Percentiles rank a stretch among this genome's conserved stretches.
These are phyloP conservation scores for Saturnispora mendoncae DNA, from an alignment of 805 yeast species.

Conservation along the genomic window DNA sequence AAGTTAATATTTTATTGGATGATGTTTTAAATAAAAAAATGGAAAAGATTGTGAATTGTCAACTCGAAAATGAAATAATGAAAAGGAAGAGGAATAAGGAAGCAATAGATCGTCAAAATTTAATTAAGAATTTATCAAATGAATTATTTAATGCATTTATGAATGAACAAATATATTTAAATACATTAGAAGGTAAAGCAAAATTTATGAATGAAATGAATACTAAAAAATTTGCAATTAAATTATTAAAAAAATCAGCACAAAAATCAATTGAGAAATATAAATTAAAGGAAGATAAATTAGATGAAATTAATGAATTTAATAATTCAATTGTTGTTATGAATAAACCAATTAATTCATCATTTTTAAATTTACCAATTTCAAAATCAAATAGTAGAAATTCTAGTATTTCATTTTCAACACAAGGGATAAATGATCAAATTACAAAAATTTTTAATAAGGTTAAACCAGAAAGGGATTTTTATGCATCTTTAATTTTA, in stretches of 20 bases:
- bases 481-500: conserved; percentile 27
- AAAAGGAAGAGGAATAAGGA: conserved; percentile 13
- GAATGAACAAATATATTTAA: conserved; percentile 43
- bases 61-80: background rate
- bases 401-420: background rate
- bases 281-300: conserved; percentile 30
- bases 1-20: conserved; percentile 21
- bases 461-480: conserved; percentile 4
- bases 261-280: conserved; percentile 16
- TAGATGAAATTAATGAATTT: conserved; percentile 30
- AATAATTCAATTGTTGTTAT: conserved; percentile 14
- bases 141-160: conserved; percentile 56
- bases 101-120: conserved; percentile 25
- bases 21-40: conserved; percentile 25
- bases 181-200: conserved; percentile 38
- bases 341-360: background rate
- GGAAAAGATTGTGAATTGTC: background rate
- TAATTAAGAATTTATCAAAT: conserved; percentile 28
- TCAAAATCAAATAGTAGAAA: background rate
- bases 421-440: background rate
- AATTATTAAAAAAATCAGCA: conserved; percentile 27
- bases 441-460: conserved; percentile 3
- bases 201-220: conserved; percentile 27
- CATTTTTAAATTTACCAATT: background rate
- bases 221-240: conserved; percentile 28